Evolutionary conservation across 495 filamentous ascomycete species (phyloP).

Genomic region (Aspergillus sclerotioniger): DNA sequence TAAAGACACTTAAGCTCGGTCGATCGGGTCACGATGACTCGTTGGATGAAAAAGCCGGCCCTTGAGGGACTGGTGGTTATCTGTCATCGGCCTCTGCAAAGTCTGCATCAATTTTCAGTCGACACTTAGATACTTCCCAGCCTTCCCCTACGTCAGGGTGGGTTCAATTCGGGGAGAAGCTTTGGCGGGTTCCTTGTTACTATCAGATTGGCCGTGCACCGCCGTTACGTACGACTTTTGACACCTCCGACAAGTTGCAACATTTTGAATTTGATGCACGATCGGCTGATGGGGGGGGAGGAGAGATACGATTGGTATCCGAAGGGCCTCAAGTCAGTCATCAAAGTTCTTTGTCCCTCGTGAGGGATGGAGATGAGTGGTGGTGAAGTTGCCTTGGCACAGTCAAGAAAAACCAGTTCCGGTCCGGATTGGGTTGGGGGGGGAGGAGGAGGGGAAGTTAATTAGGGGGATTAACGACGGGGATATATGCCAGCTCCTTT

Average conservation of each 20-base stretch:
- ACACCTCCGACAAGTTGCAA: no score
- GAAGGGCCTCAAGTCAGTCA: no score
- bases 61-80: neutral
- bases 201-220: no score
- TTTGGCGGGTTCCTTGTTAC: no score
- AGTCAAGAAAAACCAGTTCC: neutral
- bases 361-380: neutral
- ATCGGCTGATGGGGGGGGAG: neutral
- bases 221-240: no score
- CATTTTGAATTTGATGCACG: neutral
- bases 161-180: no score
- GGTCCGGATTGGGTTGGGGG: no score
- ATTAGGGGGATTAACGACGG: neutral
- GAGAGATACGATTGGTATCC: no score
- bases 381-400: no score
- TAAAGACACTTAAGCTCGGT: neutral
- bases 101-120: no score
- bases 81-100: neutral
- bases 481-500: no score
- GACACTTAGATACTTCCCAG: no score
- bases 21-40: constrained; percentile 14
- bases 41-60: constrained; percentile 6
- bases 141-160: neutral
- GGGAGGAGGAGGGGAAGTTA: neutral
- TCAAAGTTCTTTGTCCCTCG: neutral